Base-by-base conservation (phyloP, 2,329 filamentous ascomycete species). In the Apiospora aurea region DNA sequence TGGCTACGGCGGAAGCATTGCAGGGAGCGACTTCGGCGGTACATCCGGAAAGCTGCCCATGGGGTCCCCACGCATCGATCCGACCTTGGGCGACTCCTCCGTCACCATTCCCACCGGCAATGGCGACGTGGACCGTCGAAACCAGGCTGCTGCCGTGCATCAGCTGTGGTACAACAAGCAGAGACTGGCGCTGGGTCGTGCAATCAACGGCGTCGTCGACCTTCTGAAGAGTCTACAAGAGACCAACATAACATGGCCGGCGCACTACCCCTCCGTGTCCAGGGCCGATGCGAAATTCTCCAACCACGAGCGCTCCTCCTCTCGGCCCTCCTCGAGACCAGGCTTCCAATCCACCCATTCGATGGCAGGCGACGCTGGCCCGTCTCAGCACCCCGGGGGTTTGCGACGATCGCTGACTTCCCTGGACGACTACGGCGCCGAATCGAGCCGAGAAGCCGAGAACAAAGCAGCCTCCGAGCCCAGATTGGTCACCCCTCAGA, bases 81-180 rank as follows among this genome's bases (percentile, higher is more conserved):
- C 85, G 57, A 80, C 83, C 61, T 79, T 82, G 72, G 83, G 85
- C 78, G 85, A 88, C 77, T 81, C 83, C 74, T 82, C 85, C 67
- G 80, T 85, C 71, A 82, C 83, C 69, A 80, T 82, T 75, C 82
- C 83, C 69, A 77, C 81, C 73, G 78, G 76, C 72, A 74, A 79
- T 81, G 85, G 85, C 64, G 91, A 93, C 69, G 85, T 90, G 75
- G 92, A 94, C 79, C 88, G 89, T 77, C 88, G 89, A 75, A 85
- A 88, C 64, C 90, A 96, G 75, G 92, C 94, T 49, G 93, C 92
- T 79, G 94, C 97, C 82, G 91, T 98, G 68, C 93, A 97, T 79
- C 96, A 98, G 84, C 88, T 98, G 75, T 94, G 94, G 87, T 98
- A 97, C 84, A 98, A 98, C 82, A 91, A 94, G 78, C 97, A 98